Base-by-base conservation (phyloP, 345 rosid species). In the Jatropha curcas region DNA sequence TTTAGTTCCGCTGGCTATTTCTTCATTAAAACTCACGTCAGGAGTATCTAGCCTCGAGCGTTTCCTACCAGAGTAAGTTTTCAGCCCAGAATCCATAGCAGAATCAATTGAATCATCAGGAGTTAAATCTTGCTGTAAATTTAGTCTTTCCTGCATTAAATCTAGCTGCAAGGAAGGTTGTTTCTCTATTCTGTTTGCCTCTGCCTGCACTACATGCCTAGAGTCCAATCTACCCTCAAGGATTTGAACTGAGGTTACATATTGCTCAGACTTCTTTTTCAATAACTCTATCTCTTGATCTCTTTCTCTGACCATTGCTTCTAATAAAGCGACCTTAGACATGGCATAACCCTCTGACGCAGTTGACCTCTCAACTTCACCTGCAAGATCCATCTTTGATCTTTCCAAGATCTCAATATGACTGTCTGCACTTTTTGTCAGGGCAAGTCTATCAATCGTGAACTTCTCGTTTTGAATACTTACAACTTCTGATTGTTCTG, bases 11-110 rank as follows among this genome's bases (percentile, higher is more conserved):
- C 67, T 66, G 52, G 34, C 70, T 10, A 61, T 8, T 22, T 75
- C 81, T 58, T 72, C 82, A 51, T 69, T 76, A 56, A 39, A 50
- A 7, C 77, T 68, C n/a, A 30, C 11, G 60, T 77, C 62, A 11
- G 74, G 30, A 52, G 34, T 67, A 63, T 84, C 83, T 48, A 67
- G 74, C 65, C 73, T 86, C 52, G 77, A 57, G 27, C 83, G 87
- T 76, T 84, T 86, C 45, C 70, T 73, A 5, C 48, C 67, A 20
- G 79, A 55, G 27, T 5, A 13, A 4, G 48, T 71, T 70, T 30
- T 27, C 52, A 24, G 70, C 52, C 16, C n/a, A 45, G 65, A 16
- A 19, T 6, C 30, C 52, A 20, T 5, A 5, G 55, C 27, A 20
- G 27, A 10, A 60, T 71, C 70, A 41, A 67, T 43, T 62, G 65